A percentile compares a stretch with the other conserved stretches of the same genome.
Conservation (phyloP, 345 rosid genomes). For the Populus tremula region DNA sequence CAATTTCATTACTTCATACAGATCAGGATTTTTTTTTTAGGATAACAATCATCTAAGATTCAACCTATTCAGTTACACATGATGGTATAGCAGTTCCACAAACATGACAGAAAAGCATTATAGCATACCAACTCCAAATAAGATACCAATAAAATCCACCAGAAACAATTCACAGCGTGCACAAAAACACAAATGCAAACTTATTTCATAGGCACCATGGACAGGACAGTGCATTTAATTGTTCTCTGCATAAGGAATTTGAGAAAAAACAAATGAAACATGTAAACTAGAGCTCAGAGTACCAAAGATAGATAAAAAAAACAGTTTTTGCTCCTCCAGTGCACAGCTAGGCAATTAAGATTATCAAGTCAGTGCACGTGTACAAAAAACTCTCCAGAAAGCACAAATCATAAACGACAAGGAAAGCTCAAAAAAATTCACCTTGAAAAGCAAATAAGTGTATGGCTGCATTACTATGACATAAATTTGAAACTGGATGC, state of each 20-base stretch:
- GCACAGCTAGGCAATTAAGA: background rate
- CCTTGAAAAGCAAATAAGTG: background rate
- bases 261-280: background rate
- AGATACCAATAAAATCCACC: background rate
- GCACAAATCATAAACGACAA: background rate
- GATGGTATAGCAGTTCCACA: background rate
- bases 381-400: background rate
- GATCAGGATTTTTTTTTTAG: background rate
- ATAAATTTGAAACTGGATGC: background rate
- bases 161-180: background rate
- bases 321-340: background rate
- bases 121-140: background rate
- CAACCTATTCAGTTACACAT: background rate
- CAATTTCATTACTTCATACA: background rate
- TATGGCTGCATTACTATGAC: background rate
- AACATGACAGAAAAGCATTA: background rate
- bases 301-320: no score
- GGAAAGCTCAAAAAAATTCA: background rate
- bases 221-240: background rate
- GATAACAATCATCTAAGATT: background rate
- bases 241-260: background rate
- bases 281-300: background rate
- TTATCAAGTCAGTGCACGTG: background rate
- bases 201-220: background rate
- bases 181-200: background rate